Conservation (phyloP, 2,329 filamentous ascomycete species). For the Bipolaris zeicola region DNA sequence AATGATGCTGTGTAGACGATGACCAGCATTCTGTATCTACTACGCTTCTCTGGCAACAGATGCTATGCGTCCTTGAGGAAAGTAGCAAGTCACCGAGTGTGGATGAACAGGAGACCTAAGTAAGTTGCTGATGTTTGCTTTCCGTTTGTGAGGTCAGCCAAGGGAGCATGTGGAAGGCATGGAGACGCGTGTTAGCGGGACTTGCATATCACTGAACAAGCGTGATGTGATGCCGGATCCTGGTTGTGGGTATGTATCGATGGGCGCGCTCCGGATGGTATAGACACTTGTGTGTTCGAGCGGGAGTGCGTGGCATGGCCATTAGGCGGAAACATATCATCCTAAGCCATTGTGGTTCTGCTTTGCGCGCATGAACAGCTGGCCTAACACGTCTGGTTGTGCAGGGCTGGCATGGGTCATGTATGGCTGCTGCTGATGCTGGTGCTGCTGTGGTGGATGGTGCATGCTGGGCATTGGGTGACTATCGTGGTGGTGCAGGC, state of each 20-base stretch:
- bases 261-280: neutral
- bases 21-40: conserved; percentile 3
- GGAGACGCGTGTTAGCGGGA: conserved; percentile 2
- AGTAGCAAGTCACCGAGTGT: conserved; percentile 4
- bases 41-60: conserved; percentile 6
- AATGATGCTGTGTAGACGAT: neutral
- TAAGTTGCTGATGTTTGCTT: neutral
- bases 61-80: conserved; percentile 11
- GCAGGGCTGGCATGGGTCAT: conserved; percentile 23
- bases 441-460: conserved; percentile 50
- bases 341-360: conserved; percentile 42
- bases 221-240: no score
- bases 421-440: conserved; percentile 41
- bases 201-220: no score
- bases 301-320: neutral
- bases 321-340: conserved; percentile 20
- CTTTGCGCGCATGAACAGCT: conserved; percentile 46
- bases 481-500: conserved; percentile 53
- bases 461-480: conserved; percentile 28
- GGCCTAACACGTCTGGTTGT: conserved; percentile 38
- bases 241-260: neutral
- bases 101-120: conserved; percentile 2
- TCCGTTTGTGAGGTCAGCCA: conserved; percentile 10
- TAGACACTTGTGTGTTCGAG: neutral
- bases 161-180: neutral